These are phyloP conservation scores for Geum urbanum DNA, from an alignment of 306 rosid species.

Conservation along the genomic window DNA sequence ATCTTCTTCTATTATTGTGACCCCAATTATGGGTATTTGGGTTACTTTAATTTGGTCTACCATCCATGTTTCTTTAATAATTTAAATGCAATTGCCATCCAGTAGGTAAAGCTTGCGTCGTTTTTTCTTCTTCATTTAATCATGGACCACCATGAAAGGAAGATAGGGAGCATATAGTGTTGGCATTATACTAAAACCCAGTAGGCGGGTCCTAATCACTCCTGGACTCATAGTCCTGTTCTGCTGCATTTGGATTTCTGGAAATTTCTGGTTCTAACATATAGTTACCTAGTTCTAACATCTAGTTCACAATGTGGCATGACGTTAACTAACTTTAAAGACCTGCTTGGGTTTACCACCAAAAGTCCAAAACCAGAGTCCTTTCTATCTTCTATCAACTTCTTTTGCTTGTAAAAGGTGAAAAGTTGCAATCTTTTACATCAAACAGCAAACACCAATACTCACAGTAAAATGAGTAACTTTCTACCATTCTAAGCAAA, in stretches of 20 bases:
- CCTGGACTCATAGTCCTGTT: not conserved
- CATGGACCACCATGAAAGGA: slow-evolving; percentile 19
- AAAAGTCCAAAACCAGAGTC: too few species aligned
- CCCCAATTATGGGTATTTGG: slow-evolving; percentile 15
- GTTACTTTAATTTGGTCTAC: slow-evolving; percentile 24
- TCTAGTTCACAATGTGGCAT: slow-evolving; percentile 2
- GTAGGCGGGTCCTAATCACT: slow-evolving; percentile 12
- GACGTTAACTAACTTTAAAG: not conserved
- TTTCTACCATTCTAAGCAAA: not conserved
- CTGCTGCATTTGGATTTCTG: not conserved
- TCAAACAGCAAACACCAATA: slow-evolving; percentile 4
- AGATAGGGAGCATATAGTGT: slow-evolving; percentile 16
- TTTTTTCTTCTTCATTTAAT: slow-evolving; percentile 7
- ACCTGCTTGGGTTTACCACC: too few species aligned
- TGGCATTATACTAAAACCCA: slow-evolving; percentile 2
- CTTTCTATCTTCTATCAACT: not conserved
- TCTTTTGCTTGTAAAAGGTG: not conserved
- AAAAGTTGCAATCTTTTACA: not conserved
- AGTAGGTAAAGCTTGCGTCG: not conserved
- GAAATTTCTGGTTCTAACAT: not conserved
- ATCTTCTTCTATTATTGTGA: slow-evolving; percentile 22
- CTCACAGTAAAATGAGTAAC: not conserved
- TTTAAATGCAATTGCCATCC: slow-evolving; percentile 5
- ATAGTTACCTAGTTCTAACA: not conserved
- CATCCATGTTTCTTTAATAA: slow-evolving; percentile 20